Conservation (phyloP, 495 filamentous ascomycete genomes). For the Podospora didyma region DNA sequence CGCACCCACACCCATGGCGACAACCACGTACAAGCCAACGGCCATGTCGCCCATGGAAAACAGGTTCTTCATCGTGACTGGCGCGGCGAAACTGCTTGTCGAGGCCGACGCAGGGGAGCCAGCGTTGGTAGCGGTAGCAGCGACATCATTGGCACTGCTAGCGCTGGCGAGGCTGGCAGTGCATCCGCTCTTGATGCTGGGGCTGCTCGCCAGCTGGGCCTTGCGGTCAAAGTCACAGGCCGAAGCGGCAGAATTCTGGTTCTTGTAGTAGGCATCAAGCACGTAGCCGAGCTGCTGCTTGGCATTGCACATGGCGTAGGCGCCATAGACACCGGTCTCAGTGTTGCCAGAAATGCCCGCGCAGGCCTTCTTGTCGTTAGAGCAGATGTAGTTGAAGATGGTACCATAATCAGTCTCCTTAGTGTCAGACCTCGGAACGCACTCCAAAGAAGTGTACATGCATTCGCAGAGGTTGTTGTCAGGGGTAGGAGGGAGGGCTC, state of each 20-base stretch:
- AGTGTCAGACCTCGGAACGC: conserved; percentile 55
- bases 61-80: conserved; percentile 44
- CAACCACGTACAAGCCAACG: conserved; percentile 63
- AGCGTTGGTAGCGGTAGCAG: conserved; percentile 35
- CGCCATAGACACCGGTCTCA: conserved; percentile 73
- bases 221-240: conserved; percentile 70
- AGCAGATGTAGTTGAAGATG: conserved; percentile 75
- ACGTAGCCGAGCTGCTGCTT: conserved; percentile 76
- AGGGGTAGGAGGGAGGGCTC: conserved; percentile 71
- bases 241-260: conserved; percentile 48
- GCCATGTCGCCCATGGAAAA: conserved; percentile 62
- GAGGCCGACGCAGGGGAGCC: conserved; percentile 28
- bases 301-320: conserved; percentile 83
- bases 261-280: conserved; percentile 74
- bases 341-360: conserved; percentile 66
- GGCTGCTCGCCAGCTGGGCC: conserved; percentile 20
- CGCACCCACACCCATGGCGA: conserved; percentile 63
- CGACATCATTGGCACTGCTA: conserved; percentile 36
- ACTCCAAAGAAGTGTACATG: conserved; percentile 69
- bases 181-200: conserved; percentile 17
- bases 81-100: conserved; percentile 29
- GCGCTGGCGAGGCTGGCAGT: conserved; percentile 41
- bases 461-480: conserved; percentile 73
- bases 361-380: conserved; percentile 50
- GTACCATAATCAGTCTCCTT: conserved; percentile 49